Percentiles rank a stretch among this genome's conserved stretches.
Evolutionary conservation across 768 basidiomycete genomes (phyloP).

Genomic region (Sarcodon aspratus): DNA sequence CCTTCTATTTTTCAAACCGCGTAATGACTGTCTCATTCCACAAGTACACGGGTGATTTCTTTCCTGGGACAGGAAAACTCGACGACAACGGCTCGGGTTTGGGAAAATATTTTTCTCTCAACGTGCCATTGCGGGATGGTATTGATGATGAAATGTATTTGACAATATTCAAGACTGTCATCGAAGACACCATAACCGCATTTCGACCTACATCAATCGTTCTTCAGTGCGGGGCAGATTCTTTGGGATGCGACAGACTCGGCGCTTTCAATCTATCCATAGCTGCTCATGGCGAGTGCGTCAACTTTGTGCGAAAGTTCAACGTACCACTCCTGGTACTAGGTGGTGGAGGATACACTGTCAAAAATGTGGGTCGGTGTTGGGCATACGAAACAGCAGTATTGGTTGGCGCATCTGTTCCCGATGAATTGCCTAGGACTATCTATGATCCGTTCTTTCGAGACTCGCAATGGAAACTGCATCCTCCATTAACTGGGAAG

Average conservation of each 20-base stretch:
- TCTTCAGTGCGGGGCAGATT: slow-evolving; percentile 95
- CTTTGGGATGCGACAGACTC: slow-evolving; percentile 85
- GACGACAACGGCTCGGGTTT: slow-evolving; percentile 83
- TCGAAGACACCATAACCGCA: slow-evolving; percentile 84
- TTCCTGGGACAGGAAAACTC: slow-evolving; percentile 93
- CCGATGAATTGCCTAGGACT: slow-evolving; percentile 80
- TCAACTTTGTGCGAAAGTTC: slow-evolving; percentile 91
- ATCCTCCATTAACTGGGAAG: slow-evolving; percentile 83
- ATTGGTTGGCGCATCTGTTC: slow-evolving; percentile 71
- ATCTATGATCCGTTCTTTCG: slow-evolving; percentile 90
- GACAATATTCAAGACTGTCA: slow-evolving; percentile 89
- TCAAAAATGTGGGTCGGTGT: slow-evolving; percentile 95
- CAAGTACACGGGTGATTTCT: slow-evolving; percentile 98
- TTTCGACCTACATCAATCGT: slow-evolving; percentile 89
- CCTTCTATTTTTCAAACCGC: slow-evolving; percentile 96
- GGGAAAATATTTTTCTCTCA: slow-evolving; percentile 92
- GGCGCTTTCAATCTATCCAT: slow-evolving; percentile 98
- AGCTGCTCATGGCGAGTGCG: slow-evolving; percentile 96
- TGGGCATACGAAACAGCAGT: slow-evolving; percentile 99
- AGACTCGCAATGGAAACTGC: slow-evolving; percentile 85
- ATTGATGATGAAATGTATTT: slow-evolving; percentile 97
- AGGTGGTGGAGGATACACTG: slow-evolving; percentile 94
- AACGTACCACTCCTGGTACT: slow-evolving; percentile 84
- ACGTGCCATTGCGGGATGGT: slow-evolving; percentile 91
- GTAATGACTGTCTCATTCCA: slow-evolving; percentile 99